Base-by-base conservation (phyloP, 2,329 filamentous ascomycete genomes). In the Colletotrichum sp. region DNA sequence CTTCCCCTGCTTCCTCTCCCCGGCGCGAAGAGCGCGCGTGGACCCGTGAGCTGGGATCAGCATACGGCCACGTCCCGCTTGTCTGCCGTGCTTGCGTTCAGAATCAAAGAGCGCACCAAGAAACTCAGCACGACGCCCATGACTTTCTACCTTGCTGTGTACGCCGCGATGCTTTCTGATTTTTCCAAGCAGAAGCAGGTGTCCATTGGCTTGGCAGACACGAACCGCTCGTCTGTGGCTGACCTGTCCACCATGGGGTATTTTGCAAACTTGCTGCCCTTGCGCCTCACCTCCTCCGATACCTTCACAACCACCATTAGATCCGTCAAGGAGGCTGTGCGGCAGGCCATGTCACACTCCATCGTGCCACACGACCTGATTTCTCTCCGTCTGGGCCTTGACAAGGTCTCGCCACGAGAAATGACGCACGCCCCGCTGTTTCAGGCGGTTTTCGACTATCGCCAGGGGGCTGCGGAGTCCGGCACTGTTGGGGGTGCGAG, bases 261-360 rank as follows among this genome's bases (percentile, higher is more conserved):
- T 55, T 86, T 86, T 47, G 72, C 90, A 2, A 90, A 90, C 72
- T 76, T 90, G 2, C 79, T 90, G 2, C 83, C 89, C 6, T 57
- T 90, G 3, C 81, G 81, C 2, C 84, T 89, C 69, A 21, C n/a
- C 27, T 34, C 27, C 21, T 58, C 36, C 11, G 38, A 61, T 71
- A 76, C 74, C 7, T 82, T 83, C 51, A 64, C 72, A 5, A 74
- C 78, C 9, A 69, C 77, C 6, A 16, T 76, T 9, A 55, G 69
- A 33, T 54, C 67, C 51, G 70, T 80, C 3, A 76, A 80, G 2
- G 67, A 78, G 81, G 76, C 18, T 8, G n/a, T 21, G 6, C 82
- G 85, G 33, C 68, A 64, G 1, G 87, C 86, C 0, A 78, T 90
- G 0, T 76, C 72, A 0, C 79, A 89, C 76, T 88, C 88, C 0